Conservation (phyloP, 192 early-diverging fungal species). For the Podila epicladia region DNA sequence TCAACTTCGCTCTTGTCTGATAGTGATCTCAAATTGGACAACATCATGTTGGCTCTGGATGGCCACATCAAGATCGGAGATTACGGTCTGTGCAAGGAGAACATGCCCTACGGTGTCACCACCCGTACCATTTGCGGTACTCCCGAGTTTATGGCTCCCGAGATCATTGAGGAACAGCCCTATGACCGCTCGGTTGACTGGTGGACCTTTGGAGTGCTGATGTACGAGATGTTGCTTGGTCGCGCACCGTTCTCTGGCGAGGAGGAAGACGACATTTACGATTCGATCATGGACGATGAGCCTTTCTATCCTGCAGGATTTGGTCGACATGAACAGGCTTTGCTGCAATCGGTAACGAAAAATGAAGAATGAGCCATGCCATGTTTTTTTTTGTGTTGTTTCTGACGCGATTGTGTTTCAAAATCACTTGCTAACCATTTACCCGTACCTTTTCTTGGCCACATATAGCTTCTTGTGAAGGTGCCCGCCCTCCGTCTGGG, state of each 20-base stretch:
- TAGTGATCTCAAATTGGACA: conserved; percentile 86
- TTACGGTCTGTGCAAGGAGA: conserved; percentile 89
- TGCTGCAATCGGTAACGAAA: conserved; percentile 66
- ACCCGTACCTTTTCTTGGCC: not conserved
- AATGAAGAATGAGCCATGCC: no score
- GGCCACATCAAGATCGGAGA: conserved; percentile 89
- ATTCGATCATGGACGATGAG: conserved; percentile 83
- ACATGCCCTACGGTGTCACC: conserved; percentile 71
- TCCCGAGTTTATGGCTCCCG: conserved; percentile 91
- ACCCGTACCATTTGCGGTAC: conserved; percentile 89
- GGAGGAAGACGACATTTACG: conserved; percentile 88
- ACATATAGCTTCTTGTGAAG: conserved; percentile 56
- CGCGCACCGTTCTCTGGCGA: conserved; percentile 82
- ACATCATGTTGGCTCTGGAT: conserved; percentile 78
- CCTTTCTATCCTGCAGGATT: conserved; percentile 79
- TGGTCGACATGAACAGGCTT: conserved; percentile 69
- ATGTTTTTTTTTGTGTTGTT: not conserved
- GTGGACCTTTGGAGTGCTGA: conserved; percentile 78
- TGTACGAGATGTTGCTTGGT: conserved; percentile 78
- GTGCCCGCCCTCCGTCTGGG: conserved; percentile 70
- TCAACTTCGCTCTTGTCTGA: conserved; percentile 15
- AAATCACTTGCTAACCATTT: conserved; percentile 16
- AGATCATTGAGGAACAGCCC: conserved; percentile 80
- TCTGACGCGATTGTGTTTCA: conserved; percentile 68
- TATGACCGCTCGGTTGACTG: conserved; percentile 86